Evolutionary conservation across 1,284 basidiomycete species (phyloP), one percentile per base, ranked within the genome.

Genomic region (Trametes hirsuta): DNA sequence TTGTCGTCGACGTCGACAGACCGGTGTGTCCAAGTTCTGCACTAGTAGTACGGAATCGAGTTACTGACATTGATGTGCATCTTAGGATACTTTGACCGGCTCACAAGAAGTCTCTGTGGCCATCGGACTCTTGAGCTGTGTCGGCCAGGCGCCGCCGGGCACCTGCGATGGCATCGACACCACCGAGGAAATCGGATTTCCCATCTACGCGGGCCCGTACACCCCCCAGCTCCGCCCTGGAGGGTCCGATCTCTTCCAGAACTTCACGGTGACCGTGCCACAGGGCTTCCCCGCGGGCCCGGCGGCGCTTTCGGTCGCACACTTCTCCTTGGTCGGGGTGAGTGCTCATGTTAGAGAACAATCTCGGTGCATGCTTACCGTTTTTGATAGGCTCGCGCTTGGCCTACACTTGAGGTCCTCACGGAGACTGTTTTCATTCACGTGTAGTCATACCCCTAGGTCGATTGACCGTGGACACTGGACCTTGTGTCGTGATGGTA

Each of bases 161-260:
- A 58, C 53, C 55, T 35, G 61, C 71, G 3, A 78, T 75, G 63
- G 65, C n/a, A 40, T 64, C 9, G 55, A 75, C 48, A 64, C 70
- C 1, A 54, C 64, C 4, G 59, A 76, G 15, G 62, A 65, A 4
- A 61, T 85, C 14, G 82, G 81, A 0, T 64, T 45, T 4, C 57
- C 80, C 46, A 71, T 84, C 21, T 84, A 83, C 67, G 71, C 71
- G 12, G 82, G 83, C 5, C 57, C 66, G 0, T 85, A 75, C 67
- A 62, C 72, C 14, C 81, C 81, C 0, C 51, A 76, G 57, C 70
- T 72, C 61, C 71, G 71, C n/a, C 59, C 63, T 11, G 49, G 50
- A 9, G 49, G 50, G 34, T 46, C 48, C n/a, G 56, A 53, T 44
- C 45, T 58, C 39, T 47, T 62, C 53, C 53, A 64, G 49, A 64